phyloP scores from a whole-genome alignment of 2,329 filamentous ascomycete species.

The Talaromyces sp. region DNA sequence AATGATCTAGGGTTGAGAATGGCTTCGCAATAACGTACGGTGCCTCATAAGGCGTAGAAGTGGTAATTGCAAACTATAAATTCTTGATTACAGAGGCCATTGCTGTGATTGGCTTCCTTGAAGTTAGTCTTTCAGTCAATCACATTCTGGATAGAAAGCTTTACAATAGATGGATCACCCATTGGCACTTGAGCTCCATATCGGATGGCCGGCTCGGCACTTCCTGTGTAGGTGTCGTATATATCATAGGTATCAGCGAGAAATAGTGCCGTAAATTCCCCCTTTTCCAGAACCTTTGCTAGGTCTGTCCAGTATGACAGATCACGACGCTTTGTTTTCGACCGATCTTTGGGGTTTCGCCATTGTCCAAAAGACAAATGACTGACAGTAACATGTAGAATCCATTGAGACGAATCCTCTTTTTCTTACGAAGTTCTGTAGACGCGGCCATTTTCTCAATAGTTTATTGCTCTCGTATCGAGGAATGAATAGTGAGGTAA shows the following conservation, averaged over 20 bases:
- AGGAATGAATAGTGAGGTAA: neutral
- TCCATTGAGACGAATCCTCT: conserved; percentile 38
- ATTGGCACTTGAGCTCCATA: conserved; percentile 69
- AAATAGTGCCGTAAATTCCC: conserved; percentile 53
- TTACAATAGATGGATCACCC: conserved; percentile 58
- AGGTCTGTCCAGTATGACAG: conserved; percentile 49
- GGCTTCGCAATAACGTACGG: conserved; percentile 67
- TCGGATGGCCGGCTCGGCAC: conserved; percentile 56
- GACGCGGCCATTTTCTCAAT: neutral
- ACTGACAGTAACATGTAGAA: conserved; percentile 41
- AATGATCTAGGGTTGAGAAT: conserved; percentile 66
- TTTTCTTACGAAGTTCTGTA: neutral
- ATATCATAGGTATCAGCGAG: conserved; percentile 54
- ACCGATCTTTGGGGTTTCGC: conserved; percentile 33
- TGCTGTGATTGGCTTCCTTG: conserved; percentile 54
- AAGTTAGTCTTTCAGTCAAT: neutral
- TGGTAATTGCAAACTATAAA: conserved; percentile 66
- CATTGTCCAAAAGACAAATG: conserved; percentile 37
- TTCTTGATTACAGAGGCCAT: conserved; percentile 67
- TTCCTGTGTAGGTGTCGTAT: conserved; percentile 68
- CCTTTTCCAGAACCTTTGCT: conserved; percentile 48
- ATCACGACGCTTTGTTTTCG: conserved; percentile 40
- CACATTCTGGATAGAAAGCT: neutral
- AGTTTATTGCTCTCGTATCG: neutral
- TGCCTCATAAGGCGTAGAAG: conserved; percentile 67